These are phyloP conservation scores for Brassica juncea DNA, from an alignment of 345 rosid genomes.

Conservation along the genomic window DNA sequence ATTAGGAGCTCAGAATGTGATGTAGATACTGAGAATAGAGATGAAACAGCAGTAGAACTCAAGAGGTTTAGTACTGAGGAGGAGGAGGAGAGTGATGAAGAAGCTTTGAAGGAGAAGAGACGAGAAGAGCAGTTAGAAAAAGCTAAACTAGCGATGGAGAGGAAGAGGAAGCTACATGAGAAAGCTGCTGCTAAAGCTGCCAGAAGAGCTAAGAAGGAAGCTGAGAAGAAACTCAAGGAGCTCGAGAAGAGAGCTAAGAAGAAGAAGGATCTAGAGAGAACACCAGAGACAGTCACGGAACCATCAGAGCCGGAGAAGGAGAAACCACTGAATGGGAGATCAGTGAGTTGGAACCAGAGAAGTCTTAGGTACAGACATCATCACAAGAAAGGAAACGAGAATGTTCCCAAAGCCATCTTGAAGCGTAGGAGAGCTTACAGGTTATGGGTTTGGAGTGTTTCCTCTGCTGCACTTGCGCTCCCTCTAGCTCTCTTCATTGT, in stretches of 20 bases:
- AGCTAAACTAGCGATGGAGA: slow-evolving; percentile 77
- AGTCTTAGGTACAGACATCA: slow-evolving; percentile 41
- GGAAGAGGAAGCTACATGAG: slow-evolving; percentile 90
- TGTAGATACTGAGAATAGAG: slow-evolving; percentile 47
- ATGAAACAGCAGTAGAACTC: slow-evolving; percentile 45
- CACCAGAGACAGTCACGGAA: slow-evolving; percentile 45
- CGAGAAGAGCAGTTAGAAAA: slow-evolving; percentile 79
- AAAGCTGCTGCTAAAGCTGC: slow-evolving; percentile 86
- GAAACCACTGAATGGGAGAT: slow-evolving; percentile 36
- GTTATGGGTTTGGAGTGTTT: slow-evolving; percentile 65
- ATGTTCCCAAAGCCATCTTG: slow-evolving; percentile 62
- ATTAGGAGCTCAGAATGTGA: slow-evolving; percentile 61
- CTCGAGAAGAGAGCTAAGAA: slow-evolving; percentile 84
- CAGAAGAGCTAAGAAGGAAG: slow-evolving; percentile 76
- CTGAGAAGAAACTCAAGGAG: slow-evolving; percentile 84
- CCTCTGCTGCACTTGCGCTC: slow-evolving; percentile 51
- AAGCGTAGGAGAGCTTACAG: slow-evolving; percentile 66
- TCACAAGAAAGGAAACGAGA: slow-evolving; percentile 50
- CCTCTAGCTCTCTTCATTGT: slow-evolving; percentile 37
- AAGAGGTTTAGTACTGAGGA: slow-evolving; percentile 43
- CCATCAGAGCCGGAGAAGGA: slow-evolving; percentile 51
- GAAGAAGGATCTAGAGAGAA: slow-evolving; percentile 61
- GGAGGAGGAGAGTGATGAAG: slow-evolving; percentile 32
- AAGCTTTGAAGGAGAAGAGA: slow-evolving; percentile 75
- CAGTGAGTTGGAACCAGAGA: slow-evolving; percentile 46